Conservation (phyloP, 148 eudicot genomes). For the Heliamphora exappendiculata region DNA sequence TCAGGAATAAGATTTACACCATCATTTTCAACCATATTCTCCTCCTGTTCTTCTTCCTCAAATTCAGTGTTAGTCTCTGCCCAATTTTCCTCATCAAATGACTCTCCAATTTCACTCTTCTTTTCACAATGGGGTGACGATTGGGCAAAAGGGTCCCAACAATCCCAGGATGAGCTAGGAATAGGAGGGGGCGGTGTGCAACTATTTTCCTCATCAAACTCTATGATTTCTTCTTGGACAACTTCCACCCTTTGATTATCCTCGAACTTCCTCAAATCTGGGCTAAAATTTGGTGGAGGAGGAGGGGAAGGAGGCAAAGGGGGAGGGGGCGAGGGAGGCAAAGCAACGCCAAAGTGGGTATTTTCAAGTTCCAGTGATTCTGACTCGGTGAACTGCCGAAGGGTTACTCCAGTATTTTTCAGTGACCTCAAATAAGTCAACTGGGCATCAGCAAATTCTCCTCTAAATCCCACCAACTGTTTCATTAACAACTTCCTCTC, state of each 20-base stretch:
- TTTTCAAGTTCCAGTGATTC: conserved; percentile 55
- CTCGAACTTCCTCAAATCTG: conserved; percentile 34
- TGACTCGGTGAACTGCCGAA: conserved; percentile 63
- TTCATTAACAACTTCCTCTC: conserved; percentile 66
- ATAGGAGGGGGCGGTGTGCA: conserved; percentile 48
- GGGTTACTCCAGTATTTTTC: conserved; percentile 68
- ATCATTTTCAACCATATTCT: conserved; percentile 14
- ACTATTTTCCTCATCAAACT: conserved; percentile 26
- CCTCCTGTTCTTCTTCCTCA: conserved; percentile 31
- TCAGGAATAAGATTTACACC: conserved; percentile 9
- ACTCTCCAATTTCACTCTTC: conserved; percentile 27
- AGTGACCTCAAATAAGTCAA: conserved; percentile 57
- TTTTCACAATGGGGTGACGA: conserved; percentile 24
- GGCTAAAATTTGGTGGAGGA: conserved; percentile 63
- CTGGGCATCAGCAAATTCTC: conserved; percentile 59
- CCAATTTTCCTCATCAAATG: conserved; percentile 68
- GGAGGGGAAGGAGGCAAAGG: conserved; percentile 77
- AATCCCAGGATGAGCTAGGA: conserved; percentile 37
- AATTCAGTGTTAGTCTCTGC: conserved; percentile 59
- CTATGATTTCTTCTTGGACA: conserved; percentile 41
- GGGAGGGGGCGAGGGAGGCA: conserved; percentile 58
- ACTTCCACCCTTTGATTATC: conserved; percentile 10
- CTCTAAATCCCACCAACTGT: conserved; percentile 45
- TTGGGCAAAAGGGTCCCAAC: conserved; percentile 38
- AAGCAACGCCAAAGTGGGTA: conserved; percentile 15